Base-by-base conservation (phyloP, 208 protist genomes). In the Wallacemonas sp. region DNA sequence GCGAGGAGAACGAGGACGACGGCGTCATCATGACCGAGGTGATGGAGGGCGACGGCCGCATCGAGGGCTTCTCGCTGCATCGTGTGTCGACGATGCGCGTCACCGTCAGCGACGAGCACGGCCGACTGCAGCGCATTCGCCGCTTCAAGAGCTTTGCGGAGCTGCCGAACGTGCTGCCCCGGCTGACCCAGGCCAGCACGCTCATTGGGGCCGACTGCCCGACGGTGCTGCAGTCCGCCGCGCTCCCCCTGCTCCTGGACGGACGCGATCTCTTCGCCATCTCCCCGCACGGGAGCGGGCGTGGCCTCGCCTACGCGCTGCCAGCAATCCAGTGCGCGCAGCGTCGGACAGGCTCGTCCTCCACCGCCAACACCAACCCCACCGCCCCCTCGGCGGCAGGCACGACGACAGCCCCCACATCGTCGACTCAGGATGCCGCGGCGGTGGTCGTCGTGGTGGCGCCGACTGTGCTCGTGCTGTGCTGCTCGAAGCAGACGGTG, bases 291-390 rank as follows among this genome's bases (percentile, higher is more conserved):
- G 98, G 98, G 57, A 95, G 82, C 50, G 98, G 98, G 20, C 98
- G 99, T 69, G 99, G 97, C 5, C 84, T 98, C 3, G 95, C 98
- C 7, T 99, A 99, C 79, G 91, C 96, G n/a, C 71, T 99, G 12
- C 98, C 97, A 0, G 74, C 87, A 11, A 72, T 93, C n/a, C 72
- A 84, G 3, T 50, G 79, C 25, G 52, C 88, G 11, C 45, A 73
- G 32, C 26, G 38, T 14, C 48, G 29, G 25, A 55, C 10, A 29
- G 76, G 25, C 8, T 28, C n/a, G 18, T 22, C 44, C n/a, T 31
- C 4, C n/a, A 25, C 36, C 36, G 12, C 36, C 12, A 39, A 4
- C 18, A 52, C 20, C 16, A 38, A 44, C 28, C 22, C 32, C 59
- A 18, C 61, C 25, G 41, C 41, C 39, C 50, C 16, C 28, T 16